Evolutionary conservation across 1,139 yeast genomes (phyloP), one percentile per base, ranked within the genome.

Genomic region (Geotrichum klebahnii): DNA sequence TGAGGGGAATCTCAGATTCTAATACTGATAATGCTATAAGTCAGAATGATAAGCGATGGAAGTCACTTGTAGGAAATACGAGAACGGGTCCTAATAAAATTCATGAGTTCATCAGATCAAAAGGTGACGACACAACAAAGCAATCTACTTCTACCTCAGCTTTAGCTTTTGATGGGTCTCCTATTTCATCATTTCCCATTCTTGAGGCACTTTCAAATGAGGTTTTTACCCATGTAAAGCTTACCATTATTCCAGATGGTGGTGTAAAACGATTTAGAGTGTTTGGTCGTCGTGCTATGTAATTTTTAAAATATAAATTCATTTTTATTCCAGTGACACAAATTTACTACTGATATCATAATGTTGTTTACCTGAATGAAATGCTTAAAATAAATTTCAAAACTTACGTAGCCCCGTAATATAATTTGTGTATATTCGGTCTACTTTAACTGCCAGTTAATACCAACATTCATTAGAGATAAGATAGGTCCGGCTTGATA

Each of bases 221-320:
- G 17, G 53, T 58, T n/a, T 64, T 56, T 46, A 76, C 90, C 5
- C 95, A 87, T 63, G 85, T 88, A 29, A 78, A 82, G 62, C 66
- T 90, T 58, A 80, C 86, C 17, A 84, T 90, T 65, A 84, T 88
- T 56, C 97, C 97, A 24, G 97, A 90, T 63, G 97, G 97, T 48
- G 97, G 97, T 55, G 87, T 89, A 52, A 90, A 90, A 74, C 79
- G 97, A 66, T 70, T 90, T 36, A 78, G 95, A 59, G 90, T 88
- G 24, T 78, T 79, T 62, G 97, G 96, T 34, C 29, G 29, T 26
- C 10, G 29, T 26, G 29, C 29, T 26, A 10, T 26, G n/a, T n/a
- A n/a, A n/a, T n/a, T n/a, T n/a, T n/a, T n/a, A n/a, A n/a, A n/a
- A n/a, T n/a, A n/a, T n/a, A n/a, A n/a, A n/a, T n/a, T n/a, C n/a